phyloP scores from a whole-genome alignment of 2,329 filamentous ascomycete species.

The Chaetothyriales sp. region DNA sequence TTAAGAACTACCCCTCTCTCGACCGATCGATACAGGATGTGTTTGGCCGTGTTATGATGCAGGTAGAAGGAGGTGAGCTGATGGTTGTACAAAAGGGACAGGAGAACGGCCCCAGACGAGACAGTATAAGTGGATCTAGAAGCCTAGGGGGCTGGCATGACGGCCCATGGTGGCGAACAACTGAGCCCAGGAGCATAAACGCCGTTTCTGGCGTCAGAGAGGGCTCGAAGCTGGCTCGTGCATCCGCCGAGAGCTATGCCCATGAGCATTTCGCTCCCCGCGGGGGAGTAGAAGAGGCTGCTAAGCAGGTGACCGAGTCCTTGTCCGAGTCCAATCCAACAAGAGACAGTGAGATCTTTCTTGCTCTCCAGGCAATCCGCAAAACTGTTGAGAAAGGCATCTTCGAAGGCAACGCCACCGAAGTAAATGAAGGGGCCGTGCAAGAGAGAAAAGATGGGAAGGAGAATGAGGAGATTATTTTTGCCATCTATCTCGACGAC shows the following conservation, averaged over 20 bases:
- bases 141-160: slow-evolving; percentile 67
- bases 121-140: slow-evolving; percentile 41
- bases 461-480: slow-evolving; percentile 49
- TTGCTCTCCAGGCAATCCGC: slow-evolving; percentile 79
- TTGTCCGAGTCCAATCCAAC: slow-evolving; percentile 78
- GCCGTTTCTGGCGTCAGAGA: slow-evolving; percentile 68
- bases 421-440: slow-evolving; percentile 21
- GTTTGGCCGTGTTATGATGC: slow-evolving; percentile 94
- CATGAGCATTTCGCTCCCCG: slow-evolving; percentile 66
- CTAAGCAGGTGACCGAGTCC: slow-evolving; percentile 63
- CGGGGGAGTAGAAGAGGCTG: slow-evolving; percentile 69
- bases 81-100: slow-evolving; percentile 87
- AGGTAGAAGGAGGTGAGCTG: slow-evolving; percentile 92
- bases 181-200: slow-evolving; percentile 60
- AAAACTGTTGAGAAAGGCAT: slow-evolving; percentile 49
- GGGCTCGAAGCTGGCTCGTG: slow-evolving; percentile 81
- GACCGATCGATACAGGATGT: slow-evolving; percentile 84
- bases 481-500: slow-evolving; percentile 69
- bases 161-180: slow-evolving; percentile 81
- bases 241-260: slow-evolving; percentile 77
- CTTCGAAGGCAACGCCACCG: slow-evolving; percentile 47
- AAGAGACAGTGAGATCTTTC: slow-evolving; percentile 84
- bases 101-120: slow-evolving; percentile 59
- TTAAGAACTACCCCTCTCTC: slow-evolving; percentile 84
- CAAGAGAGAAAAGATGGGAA: slow-evolving; percentile 21